Base-by-base conservation (phyloP, 768 basidiomycete genomes). In the Dacryopinax spathularia region DNA sequence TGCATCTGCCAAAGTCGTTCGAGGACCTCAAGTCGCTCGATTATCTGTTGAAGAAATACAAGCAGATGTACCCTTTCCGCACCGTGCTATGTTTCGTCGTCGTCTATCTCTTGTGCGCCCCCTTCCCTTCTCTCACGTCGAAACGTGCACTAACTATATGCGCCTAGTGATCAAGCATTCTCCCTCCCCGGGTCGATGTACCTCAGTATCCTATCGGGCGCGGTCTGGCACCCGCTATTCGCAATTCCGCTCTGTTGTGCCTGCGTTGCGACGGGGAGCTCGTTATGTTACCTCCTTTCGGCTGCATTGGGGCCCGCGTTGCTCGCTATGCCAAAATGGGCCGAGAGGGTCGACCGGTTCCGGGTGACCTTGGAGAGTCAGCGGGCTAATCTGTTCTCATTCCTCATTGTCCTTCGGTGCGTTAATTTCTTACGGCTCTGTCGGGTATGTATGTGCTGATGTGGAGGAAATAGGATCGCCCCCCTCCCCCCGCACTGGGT, bases 101-200 rank as follows among this genome's bases (percentile, higher is more conserved):
- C 60, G 88, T 90, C 1, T 97, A 95, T 74, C 81, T 97, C 69
- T 98, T 96, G 93, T 94, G 68, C 66, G 91, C 81, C 37, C 61
- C 61, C 34, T 33, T n/a, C 63, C 37, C 20, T 18, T 29, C 6
- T 22, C 27, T n/a, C 39, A 31, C 41, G 16, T 27, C 31, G 22
- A 7, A 15, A 3, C 2, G 27, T 35, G 16, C 34, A 39, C 48
- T 37, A 29, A 61, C 33, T 12, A 36, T 39, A n/a, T 31, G 41
- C 16, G 15, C 20, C 62, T 70, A 95, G 93, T 75, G 79, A 97
- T 6, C 94, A 98, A 79, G 91, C 92, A 0, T 98, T 97, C 75
- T 94, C 93, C 6, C 81, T 97, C 15, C 94, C 95, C 0, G 94
- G 94, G 0, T 95, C 92, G 41, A 95, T 98, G 93, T 98, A 98